phyloP scores from a whole-genome alignment of 352 stramenopile genomes.

The Phytophthora citricola region DNA sequence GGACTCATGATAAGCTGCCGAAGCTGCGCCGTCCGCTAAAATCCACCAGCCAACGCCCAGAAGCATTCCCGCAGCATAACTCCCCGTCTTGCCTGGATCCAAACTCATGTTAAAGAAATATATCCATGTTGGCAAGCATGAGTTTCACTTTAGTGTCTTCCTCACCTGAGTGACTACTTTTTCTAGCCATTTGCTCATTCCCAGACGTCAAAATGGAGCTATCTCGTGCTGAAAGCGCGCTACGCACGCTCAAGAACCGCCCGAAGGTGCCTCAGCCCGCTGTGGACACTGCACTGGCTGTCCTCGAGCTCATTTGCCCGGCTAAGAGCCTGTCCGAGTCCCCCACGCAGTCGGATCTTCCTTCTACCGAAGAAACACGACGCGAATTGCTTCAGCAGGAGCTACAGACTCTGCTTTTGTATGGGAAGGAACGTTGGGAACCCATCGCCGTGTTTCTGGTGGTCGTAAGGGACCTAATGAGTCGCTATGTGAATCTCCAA shows the following conservation, averaged over 20 bases:
- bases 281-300: conserved; percentile 42
- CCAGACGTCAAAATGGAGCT: conserved; percentile 61
- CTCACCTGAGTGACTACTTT: background rate
- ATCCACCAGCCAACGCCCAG: conserved; percentile 69
- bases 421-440: conserved; percentile 75
- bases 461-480: conserved; percentile 60
- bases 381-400: conserved; percentile 57
- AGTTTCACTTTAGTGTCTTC: background rate
- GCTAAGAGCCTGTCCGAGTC: conserved; percentile 12
- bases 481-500: conserved; percentile 35
- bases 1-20: conserved; percentile 48
- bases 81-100: conserved; percentile 46
- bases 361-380: conserved; percentile 16
- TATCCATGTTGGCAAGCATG: conserved; percentile 2
- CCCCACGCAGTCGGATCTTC: conserved; percentile 3
- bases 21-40: conserved; percentile 59
- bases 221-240: conserved; percentile 62
- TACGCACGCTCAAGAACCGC: conserved; percentile 80
- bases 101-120: conserved; percentile 30
- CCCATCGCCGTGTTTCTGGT: conserved; percentile 71
- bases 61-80: conserved; percentile 59
- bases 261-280: conserved; percentile 57
- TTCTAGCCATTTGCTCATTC: background rate
- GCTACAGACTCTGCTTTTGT: conserved; percentile 59
- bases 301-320: conserved; percentile 42